Base-by-base conservation (phyloP, 805 yeast genomes). In the Babjeviella inositovora region DNA sequence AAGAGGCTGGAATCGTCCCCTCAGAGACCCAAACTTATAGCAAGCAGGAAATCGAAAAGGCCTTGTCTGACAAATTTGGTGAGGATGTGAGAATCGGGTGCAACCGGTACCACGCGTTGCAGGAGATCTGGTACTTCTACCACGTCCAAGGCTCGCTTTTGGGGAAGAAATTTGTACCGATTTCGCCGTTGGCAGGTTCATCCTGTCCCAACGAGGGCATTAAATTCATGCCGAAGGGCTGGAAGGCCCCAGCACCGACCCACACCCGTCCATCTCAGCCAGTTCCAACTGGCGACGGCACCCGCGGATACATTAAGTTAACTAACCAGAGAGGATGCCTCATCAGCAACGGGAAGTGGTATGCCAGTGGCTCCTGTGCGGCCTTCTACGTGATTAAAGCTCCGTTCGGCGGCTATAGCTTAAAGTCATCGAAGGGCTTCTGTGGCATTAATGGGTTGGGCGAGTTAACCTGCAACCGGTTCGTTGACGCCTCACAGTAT, bases 281-380 rank as follows among this genome's bases (percentile, higher is more conserved):
- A 7, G 27, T 27, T 6, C 49, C 53, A 10, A 39, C 53, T 1
- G 62, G 57, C 10, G 37, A 42, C 16, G 36, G 39, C 11, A 26
- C 34, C 2, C 30, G 41, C 22, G 84, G 81, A 2, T 55, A 45
- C 35, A 38, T 79, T 21, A 58, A 51, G 25, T 47, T 69, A 8
- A 40, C 57, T 11, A 63, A 50, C 19, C 62, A 71, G 28, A 32
- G 45, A 4, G 94, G 93, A 7, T 81, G 94, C 47, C 50, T 87
- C 28, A 87, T 85, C 38, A 67, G 77, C 29, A 77, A 68, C 38
- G 98, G 98, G 4, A 63, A 69, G 33, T 85, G 93, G 90, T 80
- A 74, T 48, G 41, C 62, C 4, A 56, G 60, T 10, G 95, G 95
- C 2, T 68, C 90, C 1, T 87, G 96, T 46, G 97, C 95, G 4